These are phyloP conservation scores for Myriosclerotinia scirpicola DNA, from an alignment of 2,329 filamentous ascomycete species.

Conservation along the genomic window DNA sequence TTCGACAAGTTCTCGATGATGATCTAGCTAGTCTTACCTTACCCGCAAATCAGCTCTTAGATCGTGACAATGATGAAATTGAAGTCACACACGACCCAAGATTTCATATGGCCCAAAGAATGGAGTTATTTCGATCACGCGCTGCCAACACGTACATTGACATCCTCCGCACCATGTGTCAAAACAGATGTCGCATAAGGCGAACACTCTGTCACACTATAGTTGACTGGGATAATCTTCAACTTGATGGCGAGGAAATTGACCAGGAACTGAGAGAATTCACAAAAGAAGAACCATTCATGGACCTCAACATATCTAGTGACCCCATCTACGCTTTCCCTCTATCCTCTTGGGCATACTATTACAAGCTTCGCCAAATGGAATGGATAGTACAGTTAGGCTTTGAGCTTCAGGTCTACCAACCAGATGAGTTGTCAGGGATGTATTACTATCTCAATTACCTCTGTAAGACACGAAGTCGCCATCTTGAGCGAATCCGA, in stretches of 20 bases:
- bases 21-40: slow-evolving; percentile 79
- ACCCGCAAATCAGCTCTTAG: slow-evolving; percentile 67
- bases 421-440: slow-evolving; percentile 75
- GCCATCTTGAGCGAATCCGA: slow-evolving; percentile 70
- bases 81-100: slow-evolving; percentile 73
- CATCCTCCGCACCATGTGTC: slow-evolving; percentile 77
- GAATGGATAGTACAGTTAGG: slow-evolving; percentile 86
- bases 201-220: slow-evolving; percentile 84
- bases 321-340: slow-evolving; percentile 66
- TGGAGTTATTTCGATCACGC: slow-evolving; percentile 66
- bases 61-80: slow-evolving; percentile 72
- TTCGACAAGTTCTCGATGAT: slow-evolving; percentile 74
- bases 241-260: slow-evolving; percentile 76
- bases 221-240: slow-evolving; percentile 78
- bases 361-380: slow-evolving; percentile 87
- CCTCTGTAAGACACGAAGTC: slow-evolving; percentile 61
- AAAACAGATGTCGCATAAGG: slow-evolving; percentile 88
- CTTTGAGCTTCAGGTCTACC: slow-evolving; percentile 90
- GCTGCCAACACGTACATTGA: slow-evolving; percentile 75
- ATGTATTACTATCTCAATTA: slow-evolving; percentile 93
- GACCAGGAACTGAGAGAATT: slow-evolving; percentile 65
- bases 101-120: slow-evolving; percentile 68
- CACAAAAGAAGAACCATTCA: slow-evolving; percentile 60
- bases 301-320: slow-evolving; percentile 48
- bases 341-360: slow-evolving; percentile 83